Evolutionary conservation across 768 basidiomycete genomes (phyloP), one percentile per base, ranked within the genome.

Genomic region (Leccinum sublutescens): DNA sequence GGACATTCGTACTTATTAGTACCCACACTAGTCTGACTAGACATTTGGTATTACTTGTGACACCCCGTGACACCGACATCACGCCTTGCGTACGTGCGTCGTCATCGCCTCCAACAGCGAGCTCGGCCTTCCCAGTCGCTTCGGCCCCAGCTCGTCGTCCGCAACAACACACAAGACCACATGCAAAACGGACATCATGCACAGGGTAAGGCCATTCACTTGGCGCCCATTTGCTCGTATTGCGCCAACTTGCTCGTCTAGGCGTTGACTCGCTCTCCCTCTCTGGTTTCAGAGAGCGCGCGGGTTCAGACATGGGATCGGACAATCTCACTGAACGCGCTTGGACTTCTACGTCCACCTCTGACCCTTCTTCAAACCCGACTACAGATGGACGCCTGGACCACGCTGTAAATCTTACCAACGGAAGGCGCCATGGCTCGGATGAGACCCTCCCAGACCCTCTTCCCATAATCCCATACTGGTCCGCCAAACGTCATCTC

Each of bases 401-500:
- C 11, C 65, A 67, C 52, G 62, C 69, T 57, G 66, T 21, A 78
- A 76, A 62, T 68, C 75, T 38, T 70, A 56, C 58, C 27, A 64
- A 77, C 45, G 76, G 72, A n/a, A 72, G 65, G 62, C 73, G 33
- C 27, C 79, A 75, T 63, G 76, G 72, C 11, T 84, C 83, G 1
- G 71, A 79, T 11, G 84, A 80, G 52, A 80, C 79, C 5, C 34
- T 79, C 68, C 59, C 82, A 2, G 80, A 78, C 27, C 71, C 73
- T 29, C 62, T 82, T n/a, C 86, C 89, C 50, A 79, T 86, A 29
- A 82, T 90, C 19, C 89, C 90, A 0, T 89, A 90, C 73, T 92
- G 89, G 89, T 88, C 89, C 45, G 87, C 88, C 5, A 95, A 95
- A 72, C 85, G 95, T 47, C 95, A 98, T 76, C 82, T 93, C 36